Conservation (phyloP, 116 monocot genomes). For the Zostera marina region DNA sequence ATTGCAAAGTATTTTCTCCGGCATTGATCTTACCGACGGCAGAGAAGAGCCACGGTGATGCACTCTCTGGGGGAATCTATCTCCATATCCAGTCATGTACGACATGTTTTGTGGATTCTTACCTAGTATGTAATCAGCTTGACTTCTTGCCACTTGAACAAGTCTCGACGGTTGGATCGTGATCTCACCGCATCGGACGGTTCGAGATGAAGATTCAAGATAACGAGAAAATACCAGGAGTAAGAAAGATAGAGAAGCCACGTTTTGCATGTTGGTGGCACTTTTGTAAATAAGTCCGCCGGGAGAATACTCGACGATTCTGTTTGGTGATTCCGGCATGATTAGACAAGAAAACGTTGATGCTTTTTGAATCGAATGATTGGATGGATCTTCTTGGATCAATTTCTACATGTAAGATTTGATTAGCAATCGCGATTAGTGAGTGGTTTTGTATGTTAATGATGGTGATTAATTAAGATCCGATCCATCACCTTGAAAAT, state of each 20-base stretch:
- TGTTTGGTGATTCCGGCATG: slow-evolving; percentile 25
- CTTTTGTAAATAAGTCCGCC: slow-evolving; percentile 41
- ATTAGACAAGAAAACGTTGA: slow-evolving; percentile 13
- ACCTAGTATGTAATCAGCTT: no score
- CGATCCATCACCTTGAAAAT: slow-evolving; percentile 9
- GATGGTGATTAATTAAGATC: background rate
- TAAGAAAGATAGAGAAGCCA: no score
- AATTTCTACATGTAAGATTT: slow-evolving; percentile 3
- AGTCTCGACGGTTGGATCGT: no score
- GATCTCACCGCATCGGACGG: no score
- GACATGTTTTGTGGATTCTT: no score
- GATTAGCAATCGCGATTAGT: background rate
- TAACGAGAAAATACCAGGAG: no score
- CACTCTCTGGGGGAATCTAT: slow-evolving; percentile 22
- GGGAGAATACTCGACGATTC: slow-evolving; percentile 15
- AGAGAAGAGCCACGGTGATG: slow-evolving; percentile 35
- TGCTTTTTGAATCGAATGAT: slow-evolving; percentile 1
- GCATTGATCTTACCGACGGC: slow-evolving; percentile 12
- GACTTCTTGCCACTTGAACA: no score
- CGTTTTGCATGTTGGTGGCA: no score
- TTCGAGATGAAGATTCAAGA: no score
- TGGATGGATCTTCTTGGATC: background rate
- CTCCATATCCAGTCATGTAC: slow-evolving; percentile 24
- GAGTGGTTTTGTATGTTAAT: background rate
- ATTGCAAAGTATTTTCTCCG: no score